Evolutionary conservation across 2,329 filamentous ascomycete species (phyloP), one percentile per base, ranked within the genome.

Genomic region (Colletotrichum limetticola): DNA sequence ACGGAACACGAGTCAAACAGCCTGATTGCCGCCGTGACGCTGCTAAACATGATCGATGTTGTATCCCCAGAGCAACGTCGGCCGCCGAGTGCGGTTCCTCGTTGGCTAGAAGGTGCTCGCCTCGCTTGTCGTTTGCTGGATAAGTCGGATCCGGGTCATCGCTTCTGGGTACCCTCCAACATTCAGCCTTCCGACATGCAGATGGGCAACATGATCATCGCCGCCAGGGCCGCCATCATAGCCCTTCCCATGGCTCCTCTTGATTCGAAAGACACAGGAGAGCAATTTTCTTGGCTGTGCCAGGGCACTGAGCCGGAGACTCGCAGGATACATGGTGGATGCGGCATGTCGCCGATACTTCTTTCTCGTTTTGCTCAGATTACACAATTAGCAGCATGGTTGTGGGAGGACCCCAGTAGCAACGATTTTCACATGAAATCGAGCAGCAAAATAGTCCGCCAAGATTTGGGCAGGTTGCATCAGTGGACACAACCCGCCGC

Each of bases 311-410:
- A 79, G 42, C 74, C 69, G 22, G 81, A 83, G 12, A 79, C 81
- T 74, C 80, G 79, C 42, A 78, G 83, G 64, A 83, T 85, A 4
- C 83, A 85, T 58, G 83, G 83, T 9, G 83, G 82, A 0, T 85
- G 83, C 59, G 83, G 83, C 11, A 85, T 85, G 68, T 85, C 83
- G 0, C 83, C 82, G 64, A 82, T 80, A 53, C 76, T 85, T 4
- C 77, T 85, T 26, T 79, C 84, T 59, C 77, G 76, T 12, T 77
- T 85, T 55, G 81, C 81, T 53, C 82, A 83, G 57, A 80, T 85
- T 37, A 83, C 83, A 5, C 82, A 81, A 66, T 79, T 81, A 46
- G 78, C 82, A 24, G 79, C 82, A 5, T 78, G 80, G 12, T 62
- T 83, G 32, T 76, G 78, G 4, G 26, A 14, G 2, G 28, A 73